Evolutionary conservation across 371 early-diverging fungal species (phyloP).

Genomic region (Syncephalis plumigaleata): DNA sequence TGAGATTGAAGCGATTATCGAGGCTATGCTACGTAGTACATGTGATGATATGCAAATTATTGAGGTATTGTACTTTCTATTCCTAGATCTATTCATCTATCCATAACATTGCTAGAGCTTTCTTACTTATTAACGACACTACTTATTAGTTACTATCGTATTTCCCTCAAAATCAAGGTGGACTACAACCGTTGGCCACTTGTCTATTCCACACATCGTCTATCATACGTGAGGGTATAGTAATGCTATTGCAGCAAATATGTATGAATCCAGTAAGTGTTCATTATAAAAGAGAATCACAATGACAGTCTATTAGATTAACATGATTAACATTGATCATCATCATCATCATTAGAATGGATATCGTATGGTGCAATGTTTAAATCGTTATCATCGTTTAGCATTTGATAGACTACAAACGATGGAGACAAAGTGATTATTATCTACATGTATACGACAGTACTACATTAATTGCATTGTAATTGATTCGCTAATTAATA

Average conservation of each 20-base stretch:
- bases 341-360: constrained; percentile 6
- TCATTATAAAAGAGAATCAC: not conserved
- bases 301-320: not conserved
- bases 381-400: constrained; percentile 9
- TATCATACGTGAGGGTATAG: constrained; percentile 34
- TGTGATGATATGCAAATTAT: constrained; percentile 57
- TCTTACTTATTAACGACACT: not conserved
- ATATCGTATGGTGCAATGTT: constrained; percentile 8
- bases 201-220: constrained; percentile 63
- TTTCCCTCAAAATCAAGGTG: constrained; percentile 68
- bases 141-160: constrained; percentile 53
- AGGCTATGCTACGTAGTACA: constrained; percentile 37
- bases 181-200: constrained; percentile 57
- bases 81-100: not conserved
- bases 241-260: constrained; percentile 44
- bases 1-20: constrained; percentile 45
- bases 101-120: not conserved
- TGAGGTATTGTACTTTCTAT: too few relatives aligned
- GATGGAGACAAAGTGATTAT: not conserved
- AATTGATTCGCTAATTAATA: too few relatives aligned
- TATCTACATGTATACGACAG: too few relatives aligned
- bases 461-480: too few relatives aligned
- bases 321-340: constrained; percentile 2
- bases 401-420: constrained; percentile 6
- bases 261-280: constrained; percentile 41